Evolutionary conservation across 805 yeast species (phyloP).

Genomic region (Nakazawaea anatomiae): DNA sequence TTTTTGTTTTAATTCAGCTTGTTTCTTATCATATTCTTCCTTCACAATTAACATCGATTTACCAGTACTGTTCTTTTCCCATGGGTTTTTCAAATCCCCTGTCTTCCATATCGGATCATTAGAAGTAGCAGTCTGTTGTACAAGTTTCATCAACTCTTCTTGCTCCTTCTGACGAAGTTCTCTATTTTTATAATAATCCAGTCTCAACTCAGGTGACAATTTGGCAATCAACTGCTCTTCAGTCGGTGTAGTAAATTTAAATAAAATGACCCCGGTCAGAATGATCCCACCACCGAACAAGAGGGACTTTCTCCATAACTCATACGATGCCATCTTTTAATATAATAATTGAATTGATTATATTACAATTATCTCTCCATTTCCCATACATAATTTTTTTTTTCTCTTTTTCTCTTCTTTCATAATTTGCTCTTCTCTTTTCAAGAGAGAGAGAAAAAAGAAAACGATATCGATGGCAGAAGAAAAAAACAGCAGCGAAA

Average conservation of each 20-base stretch:
- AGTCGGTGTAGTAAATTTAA: constrained; percentile 74
- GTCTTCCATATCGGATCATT: constrained; percentile 82
- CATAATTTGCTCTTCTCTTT: too few relatives aligned
- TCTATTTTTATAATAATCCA: constrained; percentile 62
- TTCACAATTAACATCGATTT: constrained; percentile 32
- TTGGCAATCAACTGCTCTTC: constrained; percentile 71
- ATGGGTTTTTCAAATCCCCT: constrained; percentile 63
- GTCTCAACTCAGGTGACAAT: constrained; percentile 79
- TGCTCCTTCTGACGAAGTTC: constrained; percentile 64
- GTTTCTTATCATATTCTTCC: constrained; percentile 40
- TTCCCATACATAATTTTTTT: too few relatives aligned
- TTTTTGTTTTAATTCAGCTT: constrained; percentile 33
- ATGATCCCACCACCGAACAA: constrained; percentile 59
- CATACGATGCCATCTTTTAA: constrained; percentile 7
- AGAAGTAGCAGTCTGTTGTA: constrained; percentile 54
- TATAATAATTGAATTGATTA: neutral
- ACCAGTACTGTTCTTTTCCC: constrained; percentile 43
- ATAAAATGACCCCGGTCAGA: constrained; percentile 66
- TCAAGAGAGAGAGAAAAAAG: too few relatives aligned
- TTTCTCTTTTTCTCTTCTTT: too few relatives aligned
- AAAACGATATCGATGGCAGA: too few relatives aligned
- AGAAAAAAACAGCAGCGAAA: too few relatives aligned
- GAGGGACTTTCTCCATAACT: constrained; percentile 23
- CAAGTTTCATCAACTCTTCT: constrained; percentile 62
- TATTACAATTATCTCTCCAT: too few relatives aligned